Evolutionary conservation across 495 filamentous ascomycete species (phyloP), one percentile per base, ranked within the genome.

Genomic region (Polyplosphaeria fusca): DNA sequence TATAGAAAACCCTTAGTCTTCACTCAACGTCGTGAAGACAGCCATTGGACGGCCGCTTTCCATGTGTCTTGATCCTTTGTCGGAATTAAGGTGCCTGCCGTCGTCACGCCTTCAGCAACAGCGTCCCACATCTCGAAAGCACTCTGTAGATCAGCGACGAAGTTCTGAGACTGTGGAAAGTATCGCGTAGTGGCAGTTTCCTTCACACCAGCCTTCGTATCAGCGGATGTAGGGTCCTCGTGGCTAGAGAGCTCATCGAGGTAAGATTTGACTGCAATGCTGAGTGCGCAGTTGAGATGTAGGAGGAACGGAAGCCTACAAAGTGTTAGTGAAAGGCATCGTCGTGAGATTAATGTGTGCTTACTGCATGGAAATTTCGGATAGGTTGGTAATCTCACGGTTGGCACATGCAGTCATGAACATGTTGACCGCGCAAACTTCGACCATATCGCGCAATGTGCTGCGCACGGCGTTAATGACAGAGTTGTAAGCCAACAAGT

Each of bases 261-360:
- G 69, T 94, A 92, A 4, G 88, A 91, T 70, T 94, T 91, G 22
- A 93, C 87, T 2, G 90, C 90, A 65, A 97, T 93, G 16, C 89
- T 91, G 25, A 83, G 77, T 32, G 83, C 88, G 38, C 89, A 87
- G 62, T 94, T 89, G 39, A 88, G 86, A 64, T 93, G 86, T 14
- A 82, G 78, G 53, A 86, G 82, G 67, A 99, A 94, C 7, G 94
- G 93, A 24, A 99, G 77, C 39, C 88, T 95, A 45, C 25, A 16
- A n/a, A n/a, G n/a, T n/a, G n/a, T n/a, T n/a, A n/a, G n/a, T n/a
- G n/a, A n/a, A n/a, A n/a, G n/a, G n/a, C n/a, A n/a, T n/a, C n/a
- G n/a, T n/a, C n/a, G 30, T 35, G 30, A n/a, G 30, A 35, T 35
- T 7, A 35, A 35, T 7, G 30, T 9, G 30, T 42, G 77, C 85